Percentiles rank a stretch among this genome's conserved stretches.
phyloP scores from a whole-genome alignment of 148 eudicot genomes.

The Arbutus unedo region DNA sequence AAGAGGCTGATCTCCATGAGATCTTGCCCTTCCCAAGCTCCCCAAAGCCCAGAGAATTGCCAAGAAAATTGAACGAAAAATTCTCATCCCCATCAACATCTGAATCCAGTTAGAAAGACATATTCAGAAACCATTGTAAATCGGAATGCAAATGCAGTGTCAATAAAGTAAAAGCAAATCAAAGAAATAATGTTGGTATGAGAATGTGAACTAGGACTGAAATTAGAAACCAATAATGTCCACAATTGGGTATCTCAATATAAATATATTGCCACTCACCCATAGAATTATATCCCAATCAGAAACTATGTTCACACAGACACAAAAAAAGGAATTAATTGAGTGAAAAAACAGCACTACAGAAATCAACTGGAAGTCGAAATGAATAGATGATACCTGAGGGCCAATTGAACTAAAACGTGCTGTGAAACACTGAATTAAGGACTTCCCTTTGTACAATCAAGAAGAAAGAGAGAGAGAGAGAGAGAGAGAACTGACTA shows the following conservation, averaged over 20 bases:
- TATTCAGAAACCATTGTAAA: neutral
- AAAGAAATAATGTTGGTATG: neutral
- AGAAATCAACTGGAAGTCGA: too few species aligned
- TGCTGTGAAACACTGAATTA: neutral
- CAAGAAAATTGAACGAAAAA: constrained; percentile 26
- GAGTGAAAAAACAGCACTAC: neutral
- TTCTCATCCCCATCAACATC: constrained; percentile 23
- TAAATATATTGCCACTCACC: neutral
- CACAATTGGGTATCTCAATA: neutral
- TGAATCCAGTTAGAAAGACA: constrained; percentile 11
- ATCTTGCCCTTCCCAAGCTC: constrained; percentile 29
- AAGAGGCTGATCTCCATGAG: constrained; percentile 76
- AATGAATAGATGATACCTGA: neutral
- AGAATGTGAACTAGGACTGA: neutral
- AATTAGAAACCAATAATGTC: neutral
- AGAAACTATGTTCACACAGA: neutral
- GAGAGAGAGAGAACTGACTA: neutral
- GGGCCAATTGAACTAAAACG: neutral
- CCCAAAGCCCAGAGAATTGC: constrained; percentile 34
- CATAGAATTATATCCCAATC: neutral
- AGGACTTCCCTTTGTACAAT: neutral
- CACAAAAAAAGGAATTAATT: neutral
- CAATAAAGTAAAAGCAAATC: neutral
- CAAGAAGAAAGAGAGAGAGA: neutral
- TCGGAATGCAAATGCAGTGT: neutral